phyloP scores from a whole-genome alignment of 23 red algal genomes.

The Chondrus crispus region DNA sequence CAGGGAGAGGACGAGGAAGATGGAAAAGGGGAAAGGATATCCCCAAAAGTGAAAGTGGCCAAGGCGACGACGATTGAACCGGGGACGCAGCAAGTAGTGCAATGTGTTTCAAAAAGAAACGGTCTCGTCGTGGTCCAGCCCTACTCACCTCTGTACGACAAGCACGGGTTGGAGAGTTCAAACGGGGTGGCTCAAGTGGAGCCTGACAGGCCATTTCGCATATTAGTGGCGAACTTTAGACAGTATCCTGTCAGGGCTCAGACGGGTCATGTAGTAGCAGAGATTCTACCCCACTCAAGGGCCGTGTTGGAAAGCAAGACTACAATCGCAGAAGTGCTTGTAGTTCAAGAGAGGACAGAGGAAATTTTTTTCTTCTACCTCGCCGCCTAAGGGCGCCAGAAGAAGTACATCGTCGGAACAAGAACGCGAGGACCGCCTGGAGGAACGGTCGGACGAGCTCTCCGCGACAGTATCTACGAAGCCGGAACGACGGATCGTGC shows the following conservation, averaged over 20 bases:
- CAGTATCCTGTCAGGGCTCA: neutral
- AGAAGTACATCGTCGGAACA: neutral
- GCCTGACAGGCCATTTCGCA: neutral
- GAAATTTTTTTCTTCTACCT: neutral
- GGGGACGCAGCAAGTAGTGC: neutral
- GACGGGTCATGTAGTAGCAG: neutral
- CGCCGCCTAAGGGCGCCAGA: neutral
- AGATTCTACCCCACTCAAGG: neutral
- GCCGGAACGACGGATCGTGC: neutral
- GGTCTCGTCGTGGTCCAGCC: neutral
- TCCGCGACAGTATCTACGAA: neutral
- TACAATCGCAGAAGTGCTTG: neutral
- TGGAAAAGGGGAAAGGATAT: neutral
- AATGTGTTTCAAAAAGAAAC: neutral
- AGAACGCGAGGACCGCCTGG: neutral
- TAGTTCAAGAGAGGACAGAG: neutral
- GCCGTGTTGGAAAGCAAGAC: neutral
- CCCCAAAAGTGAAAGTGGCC: neutral
- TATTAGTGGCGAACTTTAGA: conserved; percentile 3
- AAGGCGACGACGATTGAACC: neutral
- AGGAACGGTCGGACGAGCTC: neutral
- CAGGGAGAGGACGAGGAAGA: neutral
- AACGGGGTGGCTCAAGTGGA: neutral
- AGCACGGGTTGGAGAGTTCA: neutral
- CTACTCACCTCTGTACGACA: neutral